Conservation (phyloP, 805 yeast species). For the Starmerella ratchasimensis region DNA sequence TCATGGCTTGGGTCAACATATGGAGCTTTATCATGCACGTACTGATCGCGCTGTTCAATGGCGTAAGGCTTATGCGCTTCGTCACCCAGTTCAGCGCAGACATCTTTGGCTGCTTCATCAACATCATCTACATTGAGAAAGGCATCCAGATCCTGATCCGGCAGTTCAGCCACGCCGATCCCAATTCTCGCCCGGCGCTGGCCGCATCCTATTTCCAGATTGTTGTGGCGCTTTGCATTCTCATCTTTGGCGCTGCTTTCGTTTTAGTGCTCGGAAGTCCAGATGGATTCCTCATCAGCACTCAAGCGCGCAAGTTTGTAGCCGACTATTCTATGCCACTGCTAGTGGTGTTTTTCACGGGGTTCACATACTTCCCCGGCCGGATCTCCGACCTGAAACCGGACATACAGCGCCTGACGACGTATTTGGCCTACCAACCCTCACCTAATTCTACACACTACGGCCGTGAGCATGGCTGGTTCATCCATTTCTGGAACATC, state of each 20-base stretch:
- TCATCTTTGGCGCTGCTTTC: conserved; percentile 56
- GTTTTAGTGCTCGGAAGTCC: conserved; percentile 25
- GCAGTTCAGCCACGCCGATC: conserved; percentile 40
- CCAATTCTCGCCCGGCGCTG: conserved; percentile 1
- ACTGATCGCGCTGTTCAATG: conserved; percentile 52
- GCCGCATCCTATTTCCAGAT: conserved; percentile 58
- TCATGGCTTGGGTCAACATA: conserved; percentile 89
- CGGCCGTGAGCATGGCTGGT: conserved; percentile 46
- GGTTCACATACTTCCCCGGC: conserved; percentile 86
- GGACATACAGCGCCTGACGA: conserved; percentile 49
- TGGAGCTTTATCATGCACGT: conserved; percentile 84
- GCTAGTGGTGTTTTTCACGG: conserved; percentile 78
- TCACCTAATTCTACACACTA: conserved; percentile 30
- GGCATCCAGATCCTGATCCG: conserved; percentile 69
- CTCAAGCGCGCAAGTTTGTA: conserved; percentile 49
- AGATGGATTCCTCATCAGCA: conserved; percentile 47
- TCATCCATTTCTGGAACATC: conserved; percentile 63
- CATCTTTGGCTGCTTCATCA: conserved; percentile 83
- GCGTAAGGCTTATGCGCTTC: conserved; percentile 50
- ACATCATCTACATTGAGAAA: conserved; percentile 74
- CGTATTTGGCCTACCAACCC: conserved; percentile 60
- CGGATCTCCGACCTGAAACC: conserved; percentile 36
- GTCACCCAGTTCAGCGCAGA: conserved; percentile 81
- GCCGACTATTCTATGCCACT: conserved; percentile 79
- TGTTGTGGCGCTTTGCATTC: conserved; percentile 60